Base-by-base conservation (phyloP, 805 yeast genomes). In the Diddensiella transvaalensis region DNA sequence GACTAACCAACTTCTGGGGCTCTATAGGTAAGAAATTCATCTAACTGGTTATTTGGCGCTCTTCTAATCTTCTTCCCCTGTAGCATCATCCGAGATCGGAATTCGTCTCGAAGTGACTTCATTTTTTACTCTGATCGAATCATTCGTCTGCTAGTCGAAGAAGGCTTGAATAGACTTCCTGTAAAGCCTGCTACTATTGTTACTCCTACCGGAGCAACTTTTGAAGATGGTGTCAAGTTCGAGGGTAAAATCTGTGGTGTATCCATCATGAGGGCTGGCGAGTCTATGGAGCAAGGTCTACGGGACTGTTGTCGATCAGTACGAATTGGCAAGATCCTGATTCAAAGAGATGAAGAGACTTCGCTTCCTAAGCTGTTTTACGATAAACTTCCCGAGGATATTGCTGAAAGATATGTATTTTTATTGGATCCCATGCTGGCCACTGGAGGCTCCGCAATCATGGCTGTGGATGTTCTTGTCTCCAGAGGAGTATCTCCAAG, bases 281-380 rank as follows among this genome's bases (percentile, higher is more conserved):
- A 93, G 69, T 85, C 95, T 39, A 93, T 93, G 99, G 99, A 93
- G 69, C 95, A 88, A 75, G 99, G 98, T 29, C 74, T 93, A 55
- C 81, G 99, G 67, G 98, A 91, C 66, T 91, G 99, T 69, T 89
- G 98, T 67, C 79, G 99, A 56, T 85, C 95, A 8, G 99, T 93
- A 33, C 78, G 98, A 63, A 86, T 93, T 52, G 99, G 99, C 46
- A 93, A 93, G 74, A 91, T 93, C 58, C 75, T 93, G 63, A 93
- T 93, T 59, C 99, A 93, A 73, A 80, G 99, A 69, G 97, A 93
- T 63, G 99, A 93, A 70, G 99, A 93, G 70, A 93, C 98, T 22
- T 96, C 97, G 2, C 68, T 77, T 59, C 97, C 99, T 38, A 87
- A 88, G 65, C 72, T 93, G 47, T 93, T 85, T 70, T 93, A 90